Conservation (phyloP, 73 alveolate genomes). For the Stentor coeruleus region DNA sequence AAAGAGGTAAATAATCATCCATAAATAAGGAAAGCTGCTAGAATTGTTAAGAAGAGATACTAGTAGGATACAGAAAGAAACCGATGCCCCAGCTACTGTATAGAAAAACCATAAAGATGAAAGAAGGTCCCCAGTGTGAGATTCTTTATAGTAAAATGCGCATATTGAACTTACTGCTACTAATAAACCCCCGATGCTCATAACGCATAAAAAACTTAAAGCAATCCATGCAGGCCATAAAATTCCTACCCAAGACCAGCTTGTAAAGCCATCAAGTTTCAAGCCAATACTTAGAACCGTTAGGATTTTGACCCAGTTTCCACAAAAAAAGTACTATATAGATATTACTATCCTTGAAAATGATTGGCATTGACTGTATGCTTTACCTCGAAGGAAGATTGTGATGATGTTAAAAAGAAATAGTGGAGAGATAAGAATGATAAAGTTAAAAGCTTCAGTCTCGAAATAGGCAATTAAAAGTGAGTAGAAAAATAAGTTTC, state of each 20-base stretch:
- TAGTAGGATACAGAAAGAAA: neutral
- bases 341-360: neutral
- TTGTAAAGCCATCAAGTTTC: neutral
- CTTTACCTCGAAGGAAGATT: neutral
- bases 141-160: neutral
- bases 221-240: slow-evolving; percentile 19
- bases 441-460: neutral
- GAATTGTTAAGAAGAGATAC: neutral
- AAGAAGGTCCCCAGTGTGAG: neutral
- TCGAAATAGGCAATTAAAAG: neutral
- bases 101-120: neutral
- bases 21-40: neutral
- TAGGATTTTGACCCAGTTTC: neutral
- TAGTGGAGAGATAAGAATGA: neutral
- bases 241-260: neutral
- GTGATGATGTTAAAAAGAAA: neutral
- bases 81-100: neutral
- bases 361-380: neutral
- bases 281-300: neutral
- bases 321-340: neutral
- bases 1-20: neutral
- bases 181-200: neutral
- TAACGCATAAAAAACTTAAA: neutral
- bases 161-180: neutral
- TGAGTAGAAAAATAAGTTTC: neutral